Conservation (phyloP, 371 early-diverging fungal genomes). For the Modicella reniformis region DNA sequence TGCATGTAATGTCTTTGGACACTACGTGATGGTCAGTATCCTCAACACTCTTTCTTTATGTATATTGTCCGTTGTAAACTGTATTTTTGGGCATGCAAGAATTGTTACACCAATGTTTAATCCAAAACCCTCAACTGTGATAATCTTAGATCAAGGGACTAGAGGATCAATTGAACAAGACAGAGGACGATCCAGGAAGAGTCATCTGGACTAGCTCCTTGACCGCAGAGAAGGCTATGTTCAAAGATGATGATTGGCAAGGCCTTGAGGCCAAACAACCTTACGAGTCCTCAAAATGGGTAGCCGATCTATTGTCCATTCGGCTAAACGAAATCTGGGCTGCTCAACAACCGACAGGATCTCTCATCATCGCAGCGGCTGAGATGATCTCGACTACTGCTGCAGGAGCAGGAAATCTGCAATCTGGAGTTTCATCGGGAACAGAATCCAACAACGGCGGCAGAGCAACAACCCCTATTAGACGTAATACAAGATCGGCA, state of each 20-base stretch:
- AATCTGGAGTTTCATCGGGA: constrained; percentile 1
- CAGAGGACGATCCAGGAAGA: constrained; percentile 65
- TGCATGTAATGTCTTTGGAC: constrained; percentile 89
- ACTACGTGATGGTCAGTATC: constrained; percentile 83
- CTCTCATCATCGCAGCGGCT: not conserved
- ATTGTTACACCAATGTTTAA: too few species aligned
- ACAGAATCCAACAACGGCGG: constrained; percentile 18
- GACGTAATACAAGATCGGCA: constrained; percentile 19
- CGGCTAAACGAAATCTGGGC: constrained; percentile 62
- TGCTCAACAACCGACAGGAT: not conserved
- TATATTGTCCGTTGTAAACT: too few species aligned
- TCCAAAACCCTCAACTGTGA: too few species aligned
- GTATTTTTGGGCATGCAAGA: too few species aligned
- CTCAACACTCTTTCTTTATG: too few species aligned
- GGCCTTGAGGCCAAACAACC: constrained; percentile 70
- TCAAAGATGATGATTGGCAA: constrained; percentile 77
- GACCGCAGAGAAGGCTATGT: constrained; percentile 64
- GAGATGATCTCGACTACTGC: not conserved
- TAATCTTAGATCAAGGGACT: constrained; percentile 66
- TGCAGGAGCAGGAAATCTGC: not conserved
- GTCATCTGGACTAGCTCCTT: constrained; percentile 86
- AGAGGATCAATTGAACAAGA: constrained; percentile 56
- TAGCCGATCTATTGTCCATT: constrained; percentile 70
- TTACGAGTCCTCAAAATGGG: constrained; percentile 85
- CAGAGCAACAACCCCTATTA: not conserved